Percentiles rank a stretch among this genome's conserved stretches.
Conservation (phyloP, 2,329 filamentous ascomycete genomes). For the Echinosphaeria canescens region DNA sequence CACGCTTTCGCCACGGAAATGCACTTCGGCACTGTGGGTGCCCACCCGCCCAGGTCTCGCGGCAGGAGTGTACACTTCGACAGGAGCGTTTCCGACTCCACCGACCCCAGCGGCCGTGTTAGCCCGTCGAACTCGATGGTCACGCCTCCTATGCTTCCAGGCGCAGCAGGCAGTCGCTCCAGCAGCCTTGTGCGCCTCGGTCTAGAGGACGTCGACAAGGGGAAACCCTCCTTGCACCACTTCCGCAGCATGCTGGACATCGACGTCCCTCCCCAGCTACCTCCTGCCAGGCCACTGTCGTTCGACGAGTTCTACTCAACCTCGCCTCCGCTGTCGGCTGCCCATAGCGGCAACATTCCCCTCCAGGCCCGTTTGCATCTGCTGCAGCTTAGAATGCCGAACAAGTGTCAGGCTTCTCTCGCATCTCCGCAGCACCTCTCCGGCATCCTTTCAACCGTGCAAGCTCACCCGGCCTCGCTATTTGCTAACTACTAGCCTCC, state of each 20-base stretch:
- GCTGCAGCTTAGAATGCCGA: too few species aligned
- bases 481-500: constrained; percentile 13
- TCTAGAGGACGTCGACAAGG: constrained; percentile 12
- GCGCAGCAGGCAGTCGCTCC: constrained; percentile 10
- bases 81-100: constrained; percentile 9
- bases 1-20: constrained; percentile 7
- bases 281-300: constrained; percentile 17
- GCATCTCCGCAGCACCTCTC: constrained; percentile 1
- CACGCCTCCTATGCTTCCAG: constrained; percentile 6
- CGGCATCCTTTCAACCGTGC: constrained; percentile 10
- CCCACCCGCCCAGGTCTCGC: constrained; percentile 18
- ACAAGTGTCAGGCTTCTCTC: too few species aligned
- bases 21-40: constrained; percentile 18
- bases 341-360: too few species aligned
- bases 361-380: too few species aligned
- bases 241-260: constrained; percentile 32
- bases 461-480: too few species aligned
- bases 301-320: constrained; percentile 25
- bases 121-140: too few species aligned
- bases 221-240: constrained; percentile 11
- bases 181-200: constrained; percentile 11
- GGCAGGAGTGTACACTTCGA: constrained; percentile 27
- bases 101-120: constrained; percentile 3
- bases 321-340: too few species aligned
- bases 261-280: constrained; percentile 22